phyloP scores from a whole-genome alignment of 2,329 filamentous ascomycete genomes.

The Huntiella moniliformis region DNA sequence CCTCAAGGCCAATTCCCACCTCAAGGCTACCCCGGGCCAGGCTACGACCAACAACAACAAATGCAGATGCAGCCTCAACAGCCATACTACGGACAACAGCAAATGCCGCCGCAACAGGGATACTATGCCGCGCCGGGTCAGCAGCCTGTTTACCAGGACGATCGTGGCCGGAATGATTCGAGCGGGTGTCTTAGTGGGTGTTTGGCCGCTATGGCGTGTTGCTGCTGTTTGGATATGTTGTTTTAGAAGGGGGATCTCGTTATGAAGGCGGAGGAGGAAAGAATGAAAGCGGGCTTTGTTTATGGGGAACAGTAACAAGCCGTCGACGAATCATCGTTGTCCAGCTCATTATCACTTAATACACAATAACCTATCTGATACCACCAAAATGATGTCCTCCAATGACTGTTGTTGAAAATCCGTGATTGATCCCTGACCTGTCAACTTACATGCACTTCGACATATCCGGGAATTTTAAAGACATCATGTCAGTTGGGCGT shows the following conservation, averaged over 20 bases:
- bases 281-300: neutral
- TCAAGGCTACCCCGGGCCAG: conserved; percentile 17
- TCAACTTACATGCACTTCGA: too few relatives aligned
- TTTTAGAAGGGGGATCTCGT: conserved; percentile 22
- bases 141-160: conserved; percentile 19
- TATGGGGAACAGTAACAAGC: too few relatives aligned
- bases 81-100: conserved; percentile 16
- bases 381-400: too few relatives aligned
- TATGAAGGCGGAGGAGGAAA: neutral
- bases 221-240: conserved; percentile 38
- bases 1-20: conserved; percentile 17
- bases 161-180: conserved; percentile 15
- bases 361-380: too few relatives aligned
- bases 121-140: conserved; percentile 23
- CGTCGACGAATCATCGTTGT: too few relatives aligned
- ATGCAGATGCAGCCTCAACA: conserved; percentile 10
- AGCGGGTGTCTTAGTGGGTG: conserved; percentile 26
- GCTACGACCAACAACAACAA: conserved; percentile 13
- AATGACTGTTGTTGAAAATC: too few relatives aligned
- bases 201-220: conserved; percentile 34
- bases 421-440: too few relatives aligned
- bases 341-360: too few relatives aligned
- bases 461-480: too few relatives aligned
- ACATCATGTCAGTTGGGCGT: too few relatives aligned
- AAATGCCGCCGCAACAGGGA: conserved; percentile 12